phyloP scores from a whole-genome alignment of 2,329 filamentous ascomycete genomes.

The Pseudocercospora macadamiae region DNA sequence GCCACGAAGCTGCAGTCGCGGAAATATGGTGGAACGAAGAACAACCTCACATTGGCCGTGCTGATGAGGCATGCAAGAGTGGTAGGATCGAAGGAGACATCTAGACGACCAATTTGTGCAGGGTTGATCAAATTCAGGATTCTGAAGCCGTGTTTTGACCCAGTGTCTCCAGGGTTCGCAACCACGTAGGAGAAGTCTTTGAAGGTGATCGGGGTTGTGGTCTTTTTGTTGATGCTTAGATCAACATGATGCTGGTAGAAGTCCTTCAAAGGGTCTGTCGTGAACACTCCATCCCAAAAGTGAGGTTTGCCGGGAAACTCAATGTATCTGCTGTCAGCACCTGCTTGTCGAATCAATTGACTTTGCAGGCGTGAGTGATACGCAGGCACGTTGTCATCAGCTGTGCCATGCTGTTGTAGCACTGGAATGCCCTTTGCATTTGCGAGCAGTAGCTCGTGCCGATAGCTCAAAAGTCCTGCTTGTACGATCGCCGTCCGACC shows the following conservation, averaged over 20 bases:
- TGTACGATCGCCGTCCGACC: conserved; percentile 51
- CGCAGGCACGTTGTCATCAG: conserved; percentile 62
- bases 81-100: conserved; percentile 40
- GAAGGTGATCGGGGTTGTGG: conserved; percentile 30
- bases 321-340: conserved; percentile 49
- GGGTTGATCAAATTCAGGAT: conserved; percentile 55
- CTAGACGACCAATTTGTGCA: conserved; percentile 54
- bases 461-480: conserved; percentile 55
- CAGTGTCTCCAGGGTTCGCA: conserved; percentile 57
- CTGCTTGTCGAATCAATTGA: conserved; percentile 50
- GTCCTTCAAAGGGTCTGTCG: conserved; percentile 50
- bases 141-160: conserved; percentile 54
- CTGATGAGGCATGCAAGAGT: conserved; percentile 41
- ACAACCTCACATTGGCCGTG: conserved; percentile 48
- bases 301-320: conserved; percentile 56
- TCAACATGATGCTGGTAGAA: conserved; percentile 52
- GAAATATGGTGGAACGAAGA: conserved; percentile 27
- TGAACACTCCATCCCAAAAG: conserved; percentile 61
- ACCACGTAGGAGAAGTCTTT: conserved; percentile 52
- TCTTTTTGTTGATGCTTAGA: conserved; percentile 18
- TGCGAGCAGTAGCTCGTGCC: conserved; percentile 57
- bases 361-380: conserved; percentile 61
- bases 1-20: conserved; percentile 23
- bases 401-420: conserved; percentile 59
- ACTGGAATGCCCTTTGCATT: conserved; percentile 58